Base-by-base conservation (phyloP, 495 filamentous ascomycete genomes). In the Penicillium nucicola region DNA sequence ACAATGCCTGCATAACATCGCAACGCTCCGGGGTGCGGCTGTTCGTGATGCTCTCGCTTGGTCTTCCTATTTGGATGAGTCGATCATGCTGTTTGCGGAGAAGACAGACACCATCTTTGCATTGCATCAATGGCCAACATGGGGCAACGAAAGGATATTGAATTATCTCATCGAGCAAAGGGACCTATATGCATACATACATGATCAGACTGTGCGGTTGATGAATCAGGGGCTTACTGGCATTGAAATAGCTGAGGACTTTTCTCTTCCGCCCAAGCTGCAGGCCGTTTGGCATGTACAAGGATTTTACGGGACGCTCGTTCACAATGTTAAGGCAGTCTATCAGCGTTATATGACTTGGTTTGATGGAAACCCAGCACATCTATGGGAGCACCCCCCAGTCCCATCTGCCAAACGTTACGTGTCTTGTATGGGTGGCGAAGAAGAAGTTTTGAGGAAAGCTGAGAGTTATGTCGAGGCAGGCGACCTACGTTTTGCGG, bases 321-420 rank as follows among this genome's bases (percentile, higher is more conserved):
- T 56, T 33, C 68, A 71, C 36, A 71, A 69, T 35, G 59, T 69
- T 18, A 71, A 69, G 40, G 68, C 42, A 6, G 64, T 71, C 28
- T 71, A 71, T 40, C 53, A 69, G n/a, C 64, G 66, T 9, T 71
- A 71, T 34, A 62, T 60, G 53, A 62, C 58, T 9, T 71, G 66
- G 68, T 71, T 60, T 46, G 64, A 71, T 42, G 66, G 68, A 1
- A 65, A 67, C 32, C 64, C 68, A 3, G 53, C 61, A 11, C 55
- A 71, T 54, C 41, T 71, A 12, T 71, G 68, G 68, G 57, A 68
- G 37, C 46, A 62, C 15, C 48, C 66, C 1, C 59, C 68, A 1
- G 47, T 52, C 1, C 58, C 60, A 20, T 51, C 39, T 3, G 63
- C 56, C 0, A 42, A 25, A 25, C 50, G 63, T 6, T 69, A 65